phyloP scores from a whole-genome alignment of 2,329 filamentous ascomycete genomes.

The Botrytis deweyae region DNA sequence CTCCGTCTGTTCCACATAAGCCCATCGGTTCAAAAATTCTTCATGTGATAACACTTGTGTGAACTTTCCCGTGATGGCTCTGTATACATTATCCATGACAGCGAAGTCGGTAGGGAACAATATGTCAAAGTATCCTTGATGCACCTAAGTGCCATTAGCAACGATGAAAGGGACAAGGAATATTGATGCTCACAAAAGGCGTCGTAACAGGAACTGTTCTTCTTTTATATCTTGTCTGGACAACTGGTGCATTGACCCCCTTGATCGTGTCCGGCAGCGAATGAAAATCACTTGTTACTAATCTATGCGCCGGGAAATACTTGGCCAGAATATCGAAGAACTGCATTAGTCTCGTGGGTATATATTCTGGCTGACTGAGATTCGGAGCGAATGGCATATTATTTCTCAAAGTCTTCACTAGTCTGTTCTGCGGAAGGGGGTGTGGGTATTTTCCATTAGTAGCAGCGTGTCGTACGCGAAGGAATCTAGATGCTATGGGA shows the following conservation, averaged over 20 bases:
- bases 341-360: conserved; percentile 91
- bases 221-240: conserved; percentile 89
- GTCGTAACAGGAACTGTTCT: conserved; percentile 87
- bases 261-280: conserved; percentile 76
- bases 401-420: conserved; percentile 60
- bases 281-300: conserved; percentile 90
- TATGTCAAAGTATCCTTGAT: conserved; percentile 98
- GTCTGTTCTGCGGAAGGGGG: conserved; percentile 56
- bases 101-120: conserved; percentile 96
- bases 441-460: conserved; percentile 59
- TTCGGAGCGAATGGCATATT: conserved; percentile 71
- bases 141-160: conserved; percentile 59
- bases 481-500: conserved; percentile 76
- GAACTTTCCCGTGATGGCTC: conserved; percentile 87
- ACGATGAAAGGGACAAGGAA: background rate
- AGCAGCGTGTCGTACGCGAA: conserved; percentile 80
- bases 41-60: conserved; percentile 83
- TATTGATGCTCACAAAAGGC: conserved; percentile 66
- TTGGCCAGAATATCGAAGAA: conserved; percentile 90
- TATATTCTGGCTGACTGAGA: conserved; percentile 82
- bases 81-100: conserved; percentile 88
- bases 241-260: conserved; percentile 89
- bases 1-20: conserved; percentile 84
- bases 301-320: conserved; percentile 85
- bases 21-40: conserved; percentile 88